These are phyloP conservation scores for Trypanosoma rangeli DNA, from an alignment of 208 protist genomes.

Conservation along the genomic window DNA sequence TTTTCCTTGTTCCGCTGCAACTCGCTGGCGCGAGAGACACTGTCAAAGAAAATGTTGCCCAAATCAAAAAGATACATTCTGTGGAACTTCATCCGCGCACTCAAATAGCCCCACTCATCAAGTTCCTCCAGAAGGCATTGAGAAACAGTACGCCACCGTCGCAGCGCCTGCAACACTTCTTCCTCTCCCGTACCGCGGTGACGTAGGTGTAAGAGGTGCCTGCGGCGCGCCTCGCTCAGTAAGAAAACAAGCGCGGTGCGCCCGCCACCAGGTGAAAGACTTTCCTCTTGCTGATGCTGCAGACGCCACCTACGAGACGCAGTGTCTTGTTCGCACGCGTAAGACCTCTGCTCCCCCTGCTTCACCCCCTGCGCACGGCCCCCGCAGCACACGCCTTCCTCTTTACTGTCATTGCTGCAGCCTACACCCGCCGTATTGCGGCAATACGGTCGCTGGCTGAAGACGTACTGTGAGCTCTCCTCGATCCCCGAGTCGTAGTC, in stretches of 20 bases:
- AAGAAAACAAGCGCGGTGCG: conserved; percentile 20
- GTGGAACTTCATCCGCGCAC: background rate
- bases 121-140: background rate
- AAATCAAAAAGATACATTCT: conserved; percentile 16
- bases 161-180: background rate
- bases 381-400: background rate
- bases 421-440: background rate
- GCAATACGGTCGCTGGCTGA: conserved; percentile 47
- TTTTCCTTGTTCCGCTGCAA: background rate
- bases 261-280: background rate
- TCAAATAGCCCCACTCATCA: conserved; percentile 4
- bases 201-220: conserved; percentile 2
- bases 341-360: background rate
- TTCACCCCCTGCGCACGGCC: background rate
- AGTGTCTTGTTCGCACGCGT: background rate
- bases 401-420: background rate
- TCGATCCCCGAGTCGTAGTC: conserved; percentile 70
- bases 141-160: conserved; percentile 2
- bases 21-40: background rate
- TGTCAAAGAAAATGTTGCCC: too few relatives aligned
- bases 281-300: background rate
- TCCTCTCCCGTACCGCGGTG: background rate
- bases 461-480: conserved; percentile 54
- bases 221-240: conserved; percentile 22
- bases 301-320: too few relatives aligned